phyloP scores from a whole-genome alignment of 306 rosid genomes.

The Ormosia emarginata region DNA sequence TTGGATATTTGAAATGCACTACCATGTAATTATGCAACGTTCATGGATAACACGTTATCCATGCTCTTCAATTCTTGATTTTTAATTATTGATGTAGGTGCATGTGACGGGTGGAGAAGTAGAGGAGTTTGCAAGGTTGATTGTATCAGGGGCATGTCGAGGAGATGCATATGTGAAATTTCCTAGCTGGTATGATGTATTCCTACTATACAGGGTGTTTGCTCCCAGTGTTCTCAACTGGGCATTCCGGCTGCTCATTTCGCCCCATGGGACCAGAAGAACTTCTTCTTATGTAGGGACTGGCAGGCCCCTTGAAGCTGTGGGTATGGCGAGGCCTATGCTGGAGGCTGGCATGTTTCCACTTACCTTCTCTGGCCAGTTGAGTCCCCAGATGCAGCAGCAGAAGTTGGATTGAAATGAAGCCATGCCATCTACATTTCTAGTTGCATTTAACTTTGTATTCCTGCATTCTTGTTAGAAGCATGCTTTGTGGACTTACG shows the following conservation, averaged over 20 bases:
- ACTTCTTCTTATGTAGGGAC: conserved; percentile 63
- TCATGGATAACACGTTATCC: neutral
- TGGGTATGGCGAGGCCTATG: conserved; percentile 18
- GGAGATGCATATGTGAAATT: conserved; percentile 68
- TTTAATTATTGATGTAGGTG: conserved; percentile 35
- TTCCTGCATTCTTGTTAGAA: neutral
- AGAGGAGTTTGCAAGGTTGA: conserved; percentile 74
- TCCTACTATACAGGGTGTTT: conserved; percentile 63
- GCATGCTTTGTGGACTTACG: neutral
- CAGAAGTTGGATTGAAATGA: conserved; percentile 40
- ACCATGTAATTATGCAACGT: neutral
- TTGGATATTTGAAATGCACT: neutral
- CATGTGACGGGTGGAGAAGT: conserved; percentile 54
- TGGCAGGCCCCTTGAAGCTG: conserved; percentile 44
- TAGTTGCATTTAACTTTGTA: neutral
- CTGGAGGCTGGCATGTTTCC: conserved; percentile 29
- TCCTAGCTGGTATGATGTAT: conserved; percentile 84
- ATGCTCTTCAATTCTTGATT: neutral
- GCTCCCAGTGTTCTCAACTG: conserved; percentile 68
- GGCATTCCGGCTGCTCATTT: conserved; percentile 59
- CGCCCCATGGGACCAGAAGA: conserved; percentile 42
- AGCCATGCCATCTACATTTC: neutral
- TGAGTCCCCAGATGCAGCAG: conserved; percentile 37
- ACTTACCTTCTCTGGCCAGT: conserved; percentile 30
- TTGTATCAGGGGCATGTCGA: conserved; percentile 70